Conservation (phyloP, 768 basidiomycete genomes). For the Termitomyces eurrhizus region DNA sequence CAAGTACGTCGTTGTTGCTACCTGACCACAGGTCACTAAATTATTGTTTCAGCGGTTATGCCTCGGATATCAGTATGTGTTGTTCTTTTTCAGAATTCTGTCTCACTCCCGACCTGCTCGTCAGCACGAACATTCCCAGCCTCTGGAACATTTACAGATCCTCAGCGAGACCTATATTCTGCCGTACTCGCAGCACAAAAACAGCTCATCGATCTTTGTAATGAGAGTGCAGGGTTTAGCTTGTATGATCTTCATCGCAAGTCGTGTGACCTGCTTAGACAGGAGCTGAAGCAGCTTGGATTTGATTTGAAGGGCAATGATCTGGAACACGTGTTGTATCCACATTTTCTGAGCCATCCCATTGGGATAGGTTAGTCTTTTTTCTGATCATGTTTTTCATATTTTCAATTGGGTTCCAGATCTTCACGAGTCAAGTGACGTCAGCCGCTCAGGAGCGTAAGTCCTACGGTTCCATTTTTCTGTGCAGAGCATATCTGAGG, state of each 20-base stretch:
- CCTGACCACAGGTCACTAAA: not conserved
- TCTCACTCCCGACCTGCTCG: constrained; percentile 2
- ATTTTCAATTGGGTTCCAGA: constrained; percentile 40
- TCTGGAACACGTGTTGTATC: constrained; percentile 78
- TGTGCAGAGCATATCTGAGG: not conserved
- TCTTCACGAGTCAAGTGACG: constrained; percentile 77
- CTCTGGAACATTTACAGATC: constrained; percentile 69
- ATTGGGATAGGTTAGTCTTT: constrained; percentile 74
- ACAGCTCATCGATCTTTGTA: constrained; percentile 56
- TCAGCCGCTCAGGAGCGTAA: constrained; percentile 52
- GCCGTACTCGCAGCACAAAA: constrained; percentile 76
- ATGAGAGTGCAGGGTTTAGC: constrained; percentile 50
- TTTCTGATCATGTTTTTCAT: not conserved
- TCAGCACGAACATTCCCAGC: constrained; percentile 86
- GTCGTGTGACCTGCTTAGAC: constrained; percentile 61
- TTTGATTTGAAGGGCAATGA: constrained; percentile 57
- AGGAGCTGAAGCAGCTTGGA: constrained; percentile 76
- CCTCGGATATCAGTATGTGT: constrained; percentile 86
- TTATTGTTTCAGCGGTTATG: constrained; percentile 70
- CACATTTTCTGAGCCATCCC: constrained; percentile 89
- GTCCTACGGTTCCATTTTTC: constrained; percentile 18
- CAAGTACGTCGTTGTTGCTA: constrained; percentile 49
- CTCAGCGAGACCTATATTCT: constrained; percentile 84
- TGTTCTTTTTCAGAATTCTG: not conserved
- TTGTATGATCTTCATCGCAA: constrained; percentile 75